These are phyloP conservation scores for Phaseolus coccineus DNA, from an alignment of 331 rosid species.

Conservation along the genomic window DNA sequence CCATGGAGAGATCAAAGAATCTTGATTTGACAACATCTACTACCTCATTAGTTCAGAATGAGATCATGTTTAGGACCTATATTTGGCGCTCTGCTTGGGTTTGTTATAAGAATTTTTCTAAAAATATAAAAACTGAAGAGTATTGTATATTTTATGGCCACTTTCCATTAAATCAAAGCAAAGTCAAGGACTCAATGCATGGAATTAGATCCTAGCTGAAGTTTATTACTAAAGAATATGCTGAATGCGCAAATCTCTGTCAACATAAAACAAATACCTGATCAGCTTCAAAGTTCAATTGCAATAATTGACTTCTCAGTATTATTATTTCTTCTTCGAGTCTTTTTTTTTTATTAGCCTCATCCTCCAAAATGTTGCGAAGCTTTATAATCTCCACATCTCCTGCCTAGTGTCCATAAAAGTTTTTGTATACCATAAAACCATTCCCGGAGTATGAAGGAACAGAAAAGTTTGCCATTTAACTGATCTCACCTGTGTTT, in stretches of 20 bases:
- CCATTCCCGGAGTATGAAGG: slow-evolving; percentile 35
- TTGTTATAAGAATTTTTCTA: slow-evolving; percentile 27
- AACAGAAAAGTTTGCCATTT: slow-evolving; percentile 32
- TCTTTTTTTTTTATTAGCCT: slow-evolving; percentile 72
- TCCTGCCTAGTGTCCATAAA: slow-evolving; percentile 66
- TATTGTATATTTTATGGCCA: not conserved
- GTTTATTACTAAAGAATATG: slow-evolving; percentile 34
- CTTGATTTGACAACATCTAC: slow-evolving; percentile 27
- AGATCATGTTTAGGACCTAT: slow-evolving; percentile 33
- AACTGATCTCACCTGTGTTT: slow-evolving; percentile 57
- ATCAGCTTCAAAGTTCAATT: slow-evolving; percentile 83
- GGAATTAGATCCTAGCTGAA: slow-evolving; percentile 24
- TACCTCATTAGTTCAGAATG: slow-evolving; percentile 33
- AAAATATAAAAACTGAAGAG: slow-evolving; percentile 13
- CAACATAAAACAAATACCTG: slow-evolving; percentile 65
- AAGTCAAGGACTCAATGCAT: not conserved
- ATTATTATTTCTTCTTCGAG: slow-evolving; percentile 90
- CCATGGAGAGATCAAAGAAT: slow-evolving; percentile 33
- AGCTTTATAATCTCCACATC: slow-evolving; percentile 66
- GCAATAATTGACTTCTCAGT: slow-evolving; percentile 82
- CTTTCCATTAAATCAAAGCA: slow-evolving; percentile 6
- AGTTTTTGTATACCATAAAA: slow-evolving; percentile 43
- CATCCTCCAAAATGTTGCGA: slow-evolving; percentile 71
- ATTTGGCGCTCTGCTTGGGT: slow-evolving; percentile 25
- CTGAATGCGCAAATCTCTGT: slow-evolving; percentile 22